Base-by-base conservation (phyloP, 768 basidiomycete genomes). In the Lentinula aciculospora region DNA sequence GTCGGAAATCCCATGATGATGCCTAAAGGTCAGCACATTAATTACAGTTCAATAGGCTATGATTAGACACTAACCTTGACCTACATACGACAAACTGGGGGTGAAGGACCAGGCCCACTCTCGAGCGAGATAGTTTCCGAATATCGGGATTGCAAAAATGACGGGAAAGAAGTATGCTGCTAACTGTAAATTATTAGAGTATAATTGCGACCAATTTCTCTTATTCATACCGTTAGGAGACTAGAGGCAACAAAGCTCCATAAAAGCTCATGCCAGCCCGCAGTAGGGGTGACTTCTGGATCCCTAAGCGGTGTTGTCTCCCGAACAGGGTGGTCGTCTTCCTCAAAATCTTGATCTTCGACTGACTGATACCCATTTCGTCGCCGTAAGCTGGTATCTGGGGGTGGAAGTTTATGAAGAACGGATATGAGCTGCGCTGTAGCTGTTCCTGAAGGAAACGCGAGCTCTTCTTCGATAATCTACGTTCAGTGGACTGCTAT, bases 1-100 rank as follows among this genome's bases (percentile, higher is more conserved):
- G 93, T 96, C 0, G 94, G 89, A 65, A 95, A 92, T 3, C 95
- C 96, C 96, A 98, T 98, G 64, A 98, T 98, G 60, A 98, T 94
- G 4, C 94, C 91, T 88, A 53, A 1, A 56, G 32, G 34, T 29
- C 31, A 25, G 39, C 56, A 25, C 55, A 49, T n/a, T 15, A 23
- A 56, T 54, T 51, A 37, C 48, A 44, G 44, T 42, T 55, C 57
- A 25, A 10, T 56, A 57, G 23, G 27, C 19, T 28, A 7, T 19
- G 13, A 9, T 10, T 44, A 37, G 7, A 45, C 23, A 23, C 71
- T 37, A 51, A 85, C 92, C 94, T 81, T 96, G 93, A 1, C 94
- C 94, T 37, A 97, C 85, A 66, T 97, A 98, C 0, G 90, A 92
- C 23, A 96, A 72, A 69, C 89, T 92, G 1, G 94, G 95, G 0